Evolutionary conservation across 202 grass and related monocot genomes (phyloP), one percentile per base, ranked within the genome.

Genomic region (Thinopyrum obtusiflorum): DNA sequence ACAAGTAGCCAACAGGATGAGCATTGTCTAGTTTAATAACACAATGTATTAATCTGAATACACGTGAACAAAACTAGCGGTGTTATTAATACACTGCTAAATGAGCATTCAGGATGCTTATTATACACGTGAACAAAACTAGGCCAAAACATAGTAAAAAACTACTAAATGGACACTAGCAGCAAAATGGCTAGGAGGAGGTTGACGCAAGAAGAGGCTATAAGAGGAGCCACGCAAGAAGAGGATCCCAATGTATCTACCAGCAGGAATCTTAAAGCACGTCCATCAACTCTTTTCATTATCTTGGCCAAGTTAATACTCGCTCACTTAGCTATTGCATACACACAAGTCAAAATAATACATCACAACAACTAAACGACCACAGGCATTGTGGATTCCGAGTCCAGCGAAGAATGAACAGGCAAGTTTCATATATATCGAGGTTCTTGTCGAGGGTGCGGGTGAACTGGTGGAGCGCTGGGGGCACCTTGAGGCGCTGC

Each of bases 391-490:
- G 11, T 1, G 2, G 5, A 46, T 31, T 9, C 24, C 33, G 13
- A 17, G 61, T 68, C 4, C 0, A 57, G 12, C 15, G 17, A 21
- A 2, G 11, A 2, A 77, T n/a, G 11, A 27, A 59, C 0, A 20
- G 20, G n/a, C 0, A 35, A 18, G 10, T 4, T 11, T 5, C 11
- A 25, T 17, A 18, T 14, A 65, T 97, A 94, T 91, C 94, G 1
- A 97, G 85, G 79, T 97, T 97, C 67, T 97, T 97, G 82, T 97
- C 94, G 24, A 97, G 89, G 2, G 94, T 97, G 17, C 91, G 86
- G 24, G 94, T 97, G 83, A 97, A 97, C 94, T 97, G 94, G 89
- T 97, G 93, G 21, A 97, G 78, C 1, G 91, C 89, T 23, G 94
- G 94, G 5, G 91, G 31, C 31, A 32, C 31, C 31, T 32, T 32